A percentile compares a stretch with the other conserved stretches of the same genome.
These are phyloP conservation scores for Clonostachys rhizophaga DNA, from an alignment of 2,329 filamentous ascomycete species.

Conservation along the genomic window DNA sequence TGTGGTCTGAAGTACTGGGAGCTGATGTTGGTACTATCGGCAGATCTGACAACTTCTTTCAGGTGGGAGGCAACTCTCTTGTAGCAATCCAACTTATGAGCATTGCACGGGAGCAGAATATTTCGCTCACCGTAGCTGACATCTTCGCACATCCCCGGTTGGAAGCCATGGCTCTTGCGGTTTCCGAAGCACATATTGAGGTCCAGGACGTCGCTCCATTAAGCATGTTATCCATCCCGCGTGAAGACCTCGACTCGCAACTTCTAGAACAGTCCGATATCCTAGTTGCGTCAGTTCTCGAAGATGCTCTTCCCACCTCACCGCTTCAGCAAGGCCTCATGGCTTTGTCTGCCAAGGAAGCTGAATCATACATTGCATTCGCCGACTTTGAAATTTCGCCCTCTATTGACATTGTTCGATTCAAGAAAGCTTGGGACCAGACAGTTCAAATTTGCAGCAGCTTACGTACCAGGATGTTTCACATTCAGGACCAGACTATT, in stretches of 20 bases:
- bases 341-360: conserved; percentile 32
- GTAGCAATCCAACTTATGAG: conserved; percentile 4
- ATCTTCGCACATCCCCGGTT: neutral
- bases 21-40: conserved; percentile 1
- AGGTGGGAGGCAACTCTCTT: conserved; percentile 9
- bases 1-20: conserved; percentile 1
- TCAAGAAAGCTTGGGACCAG: conserved; percentile 9
- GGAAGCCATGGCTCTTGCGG: neutral
- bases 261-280: conserved; percentile 2
- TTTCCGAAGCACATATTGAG: neutral
- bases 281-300: conserved; percentile 14
- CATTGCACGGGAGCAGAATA: neutral
- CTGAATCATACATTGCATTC: conserved; percentile 10
- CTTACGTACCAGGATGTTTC: conserved; percentile 11
- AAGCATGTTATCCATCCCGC: neutral
- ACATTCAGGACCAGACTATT: conserved; percentile 3
- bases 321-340: conserved; percentile 44
- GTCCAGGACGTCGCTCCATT: neutral
- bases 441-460: conserved; percentile 6
- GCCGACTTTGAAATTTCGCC: conserved; percentile 5
- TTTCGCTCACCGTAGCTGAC: neutral
- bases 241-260: neutral
- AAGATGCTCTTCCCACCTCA: conserved; percentile 44
- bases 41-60: conserved; percentile 5
- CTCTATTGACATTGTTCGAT: conserved; percentile 4